Conservation (phyloP, 306 rosid genomes). For the Quillaja saponaria region DNA sequence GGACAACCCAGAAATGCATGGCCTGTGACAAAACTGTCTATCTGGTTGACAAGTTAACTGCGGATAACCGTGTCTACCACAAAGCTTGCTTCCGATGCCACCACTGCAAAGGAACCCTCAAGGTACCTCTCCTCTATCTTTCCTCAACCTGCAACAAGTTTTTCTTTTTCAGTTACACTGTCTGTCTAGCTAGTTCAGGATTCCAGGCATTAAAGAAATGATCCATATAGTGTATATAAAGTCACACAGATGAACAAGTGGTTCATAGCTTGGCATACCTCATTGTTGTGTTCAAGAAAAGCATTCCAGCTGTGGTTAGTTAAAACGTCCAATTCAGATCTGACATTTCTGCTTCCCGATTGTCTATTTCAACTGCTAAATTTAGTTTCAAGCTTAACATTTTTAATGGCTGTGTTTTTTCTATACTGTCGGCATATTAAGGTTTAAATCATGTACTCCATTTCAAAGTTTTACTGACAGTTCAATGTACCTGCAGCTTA, state of each 20-base stretch:
- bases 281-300: too few species aligned
- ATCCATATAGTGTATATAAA: neutral
- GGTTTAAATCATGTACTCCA: neutral
- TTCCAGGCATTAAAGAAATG: slow-evolving; percentile 33
- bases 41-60: slow-evolving; percentile 92
- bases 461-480: slow-evolving; percentile 26
- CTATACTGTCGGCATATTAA: slow-evolving; percentile 2
- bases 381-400: neutral
- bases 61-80: slow-evolving; percentile 89
- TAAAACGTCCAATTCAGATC: slow-evolving; percentile 11
- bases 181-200: slow-evolving; percentile 21
- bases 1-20: slow-evolving; percentile 99
- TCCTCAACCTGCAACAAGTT: neutral
- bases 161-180: slow-evolving; percentile 11
- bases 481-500: slow-evolving; percentile 64
- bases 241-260: slow-evolving; percentile 4
- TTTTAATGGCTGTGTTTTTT: too few species aligned
- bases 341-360: neutral
- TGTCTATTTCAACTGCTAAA: neutral
- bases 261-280: neutral
- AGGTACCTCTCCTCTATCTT: slow-evolving; percentile 45
- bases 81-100: slow-evolving; percentile 98
- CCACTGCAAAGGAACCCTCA: slow-evolving; percentile 98
- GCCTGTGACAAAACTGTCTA: slow-evolving; percentile 97
- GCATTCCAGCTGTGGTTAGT: too few species aligned